A percentile compares a stretch with the other conserved stretches of the same genome.
phyloP scores from a whole-genome alignment of 2,329 filamentous ascomycete species.

The Xylariaceae sp. region DNA sequence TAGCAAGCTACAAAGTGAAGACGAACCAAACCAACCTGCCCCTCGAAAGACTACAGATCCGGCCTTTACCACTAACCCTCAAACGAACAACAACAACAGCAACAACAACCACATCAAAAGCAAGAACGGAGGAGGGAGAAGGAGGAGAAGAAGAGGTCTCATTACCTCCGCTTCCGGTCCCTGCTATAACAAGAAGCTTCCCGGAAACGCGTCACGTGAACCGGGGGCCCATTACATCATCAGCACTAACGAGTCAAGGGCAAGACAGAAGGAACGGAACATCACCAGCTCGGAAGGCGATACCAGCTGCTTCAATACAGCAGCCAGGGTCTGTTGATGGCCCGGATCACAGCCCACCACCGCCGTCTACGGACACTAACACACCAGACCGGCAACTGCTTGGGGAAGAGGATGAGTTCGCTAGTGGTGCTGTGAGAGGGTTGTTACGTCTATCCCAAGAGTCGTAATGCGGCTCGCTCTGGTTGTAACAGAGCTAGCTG shows the following conservation, averaged over 20 bases:
- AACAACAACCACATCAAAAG: too few relatives aligned
- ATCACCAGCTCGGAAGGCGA: neutral
- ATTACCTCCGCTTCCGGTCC: too few relatives aligned
- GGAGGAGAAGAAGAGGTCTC: constrained; percentile 1
- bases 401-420: constrained; percentile 28
- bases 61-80: constrained; percentile 30
- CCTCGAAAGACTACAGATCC: constrained; percentile 54
- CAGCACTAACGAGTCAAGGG: too few relatives aligned
- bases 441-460: constrained; percentile 45
- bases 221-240: too few relatives aligned
- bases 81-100: too few relatives aligned
- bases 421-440: constrained; percentile 49
- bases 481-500: too few relatives aligned
- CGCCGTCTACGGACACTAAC: too few relatives aligned
- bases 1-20: constrained; percentile 71
- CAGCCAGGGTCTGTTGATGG: neutral
- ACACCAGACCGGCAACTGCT: constrained; percentile 15
- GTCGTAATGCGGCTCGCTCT: too few relatives aligned
- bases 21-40: constrained; percentile 68
- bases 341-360: too few relatives aligned
- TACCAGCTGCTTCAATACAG: constrained; percentile 6
- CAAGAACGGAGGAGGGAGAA: too few relatives aligned
- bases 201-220: too few relatives aligned
- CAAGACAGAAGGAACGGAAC: constrained; percentile 3
- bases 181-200: too few relatives aligned